Evolutionary conservation across 352 stramenopile species (phyloP), one percentile per base, ranked within the genome.

Genomic region (Halophytophthora polymorphica): DNA sequence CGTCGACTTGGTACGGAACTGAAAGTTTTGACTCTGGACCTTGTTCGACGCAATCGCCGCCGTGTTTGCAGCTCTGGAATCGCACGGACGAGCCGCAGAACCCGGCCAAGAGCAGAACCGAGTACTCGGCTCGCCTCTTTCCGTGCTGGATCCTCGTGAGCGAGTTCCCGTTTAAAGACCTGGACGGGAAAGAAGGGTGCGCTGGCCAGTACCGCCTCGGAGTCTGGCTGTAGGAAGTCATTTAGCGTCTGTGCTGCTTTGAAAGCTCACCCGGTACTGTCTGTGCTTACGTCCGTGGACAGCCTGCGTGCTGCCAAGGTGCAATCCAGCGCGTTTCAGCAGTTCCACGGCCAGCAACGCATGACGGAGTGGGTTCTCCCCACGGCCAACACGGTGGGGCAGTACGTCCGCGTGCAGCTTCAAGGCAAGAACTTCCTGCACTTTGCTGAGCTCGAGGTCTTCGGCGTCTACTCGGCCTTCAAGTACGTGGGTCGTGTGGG

Each of bases 91-190:
- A 85, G 42, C 90, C 88, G 2, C 51, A 67, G 22, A 92, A 98
- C 59, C 68, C 74, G n/a, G 84, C 65, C 10, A 77, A 83, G 53
- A 65, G 65, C 13, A 62, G 69, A 6, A 74, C 86, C 55, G 77
- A 96, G 48, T 98, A 86, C 59, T 86, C 75, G 2, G 56, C 46
- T 39, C 73, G 90, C 0, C 45, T 98, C 19, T 97, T 97, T 47
- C 93, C 93, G 11, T 96, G 82, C 55, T 98, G 90, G 89, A 82
- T 98, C 54, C 86, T 98, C 54, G 78, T 97, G 14, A 96, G 90
- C 23, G 79, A 95, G 48, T 78, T 87, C 33, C 75, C 88, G 10
- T 98, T 98, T 64, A 73, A 80, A 31, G 71, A 91, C 28, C 50
- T 85, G 28, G 57, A 88, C 21, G 87, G 87, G 42, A 86, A 88